Conservation (phyloP, 768 basidiomycete species). For the Agrocybe praecox region DNA sequence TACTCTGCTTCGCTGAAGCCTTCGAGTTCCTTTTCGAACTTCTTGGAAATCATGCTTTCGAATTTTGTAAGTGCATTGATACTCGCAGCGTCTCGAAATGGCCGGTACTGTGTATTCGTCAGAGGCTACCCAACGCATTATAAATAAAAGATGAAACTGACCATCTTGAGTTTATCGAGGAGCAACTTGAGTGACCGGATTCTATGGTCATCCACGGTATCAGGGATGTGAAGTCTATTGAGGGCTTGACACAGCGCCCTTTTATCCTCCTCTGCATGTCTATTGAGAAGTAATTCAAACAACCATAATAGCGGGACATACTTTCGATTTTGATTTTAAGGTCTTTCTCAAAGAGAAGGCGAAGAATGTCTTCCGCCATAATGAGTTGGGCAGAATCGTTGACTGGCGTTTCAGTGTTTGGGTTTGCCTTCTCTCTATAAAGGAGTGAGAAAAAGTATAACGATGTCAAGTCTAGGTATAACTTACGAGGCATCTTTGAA, state of each 20-base stretch:
- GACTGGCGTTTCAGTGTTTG: conserved; percentile 21
- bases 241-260: conserved; percentile 68
- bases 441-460: background rate
- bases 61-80: conserved; percentile 78
- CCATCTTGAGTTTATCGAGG: conserved; percentile 58
- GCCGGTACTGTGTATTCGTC: conserved; percentile 32
- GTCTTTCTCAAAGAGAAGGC: conserved; percentile 44
- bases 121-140: too few relatives aligned
- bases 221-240: conserved; percentile 68
- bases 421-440: conserved; percentile 14
- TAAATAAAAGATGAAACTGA: conserved; percentile 29
- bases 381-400: conserved; percentile 49
- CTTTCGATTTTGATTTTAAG: conserved; percentile 25
- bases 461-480: background rate
- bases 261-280: conserved; percentile 59
- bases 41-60: conserved; percentile 64
- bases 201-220: conserved; percentile 68
- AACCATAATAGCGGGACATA: conserved; percentile 1
- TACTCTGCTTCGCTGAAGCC: conserved; percentile 75
- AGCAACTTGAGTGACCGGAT: conserved; percentile 64
- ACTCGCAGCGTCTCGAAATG: conserved; percentile 54
- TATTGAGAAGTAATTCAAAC: background rate
- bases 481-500: conserved; percentile 41
- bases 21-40: conserved; percentile 70
- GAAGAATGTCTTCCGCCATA: conserved; percentile 56